Percentiles rank a stretch among this genome's conserved stretches.
Conservation (phyloP, 75 land plant genomes). For the Isoetes taiwanensis region DNA sequence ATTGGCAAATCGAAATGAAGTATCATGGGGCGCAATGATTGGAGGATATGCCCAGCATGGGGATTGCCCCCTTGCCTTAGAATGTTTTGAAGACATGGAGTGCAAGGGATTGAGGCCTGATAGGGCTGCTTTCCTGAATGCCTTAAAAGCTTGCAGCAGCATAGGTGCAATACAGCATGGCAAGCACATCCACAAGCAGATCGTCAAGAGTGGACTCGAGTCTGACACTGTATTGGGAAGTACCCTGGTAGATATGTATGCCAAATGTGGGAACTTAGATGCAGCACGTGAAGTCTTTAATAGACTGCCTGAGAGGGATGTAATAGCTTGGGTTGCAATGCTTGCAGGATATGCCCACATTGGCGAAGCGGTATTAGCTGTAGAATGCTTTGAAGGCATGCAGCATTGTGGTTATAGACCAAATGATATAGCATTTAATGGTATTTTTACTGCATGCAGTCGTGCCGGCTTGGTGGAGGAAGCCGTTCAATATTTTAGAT, state of each 20-base stretch:
- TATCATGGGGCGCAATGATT: constrained; percentile 4
- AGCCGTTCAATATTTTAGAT: constrained; percentile 11
- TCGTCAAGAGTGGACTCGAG: constrained; percentile 12
- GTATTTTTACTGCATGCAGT: constrained; percentile 21
- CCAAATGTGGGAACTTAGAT: constrained; percentile 13
- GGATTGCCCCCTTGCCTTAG: constrained; percentile 19
- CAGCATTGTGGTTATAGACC: not conserved
- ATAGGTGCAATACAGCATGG: constrained; percentile 39
- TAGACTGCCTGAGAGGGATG: constrained; percentile 10
- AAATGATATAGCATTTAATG: constrained; percentile 15
- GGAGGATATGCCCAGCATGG: constrained; percentile 10
- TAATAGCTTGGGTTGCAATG: constrained; percentile 18
- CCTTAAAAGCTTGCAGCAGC: constrained; percentile 40
- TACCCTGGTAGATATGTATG: constrained; percentile 19
- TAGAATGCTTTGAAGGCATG: constrained; percentile 9
- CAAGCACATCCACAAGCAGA: constrained; percentile 32
- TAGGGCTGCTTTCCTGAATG: constrained; percentile 21
- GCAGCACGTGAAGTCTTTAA: constrained; percentile 10
- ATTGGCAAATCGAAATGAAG: not conserved
- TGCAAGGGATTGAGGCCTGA: constrained; percentile 21
- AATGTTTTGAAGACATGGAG: constrained; percentile 37
- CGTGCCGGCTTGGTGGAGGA: constrained; percentile 15
- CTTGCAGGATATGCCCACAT: constrained; percentile 20
- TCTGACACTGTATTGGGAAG: constrained; percentile 6
- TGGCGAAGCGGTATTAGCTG: constrained; percentile 11